Evolutionary conservation across 2,329 filamentous ascomycete species (phyloP), one percentile per base, ranked within the genome.

Genomic region (Berkeleyomyces rouxiae): DNA sequence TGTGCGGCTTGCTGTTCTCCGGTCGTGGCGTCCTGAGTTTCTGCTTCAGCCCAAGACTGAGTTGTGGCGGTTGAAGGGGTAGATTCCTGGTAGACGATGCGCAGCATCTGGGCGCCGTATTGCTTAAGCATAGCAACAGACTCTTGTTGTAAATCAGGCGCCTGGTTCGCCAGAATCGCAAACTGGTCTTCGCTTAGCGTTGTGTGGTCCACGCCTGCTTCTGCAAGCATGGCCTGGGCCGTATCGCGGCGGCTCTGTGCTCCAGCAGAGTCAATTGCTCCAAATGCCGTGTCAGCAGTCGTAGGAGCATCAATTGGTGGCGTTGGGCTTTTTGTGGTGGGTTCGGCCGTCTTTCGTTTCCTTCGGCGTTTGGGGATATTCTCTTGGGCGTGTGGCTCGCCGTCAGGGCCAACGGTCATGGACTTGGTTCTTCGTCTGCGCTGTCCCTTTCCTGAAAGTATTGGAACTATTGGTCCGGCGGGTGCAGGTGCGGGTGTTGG

Each of bases 101-200:
- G 74, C 33, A 84, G 70, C 11, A 77, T 73, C 68, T 82, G 79
- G 5, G 81, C 80, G 23, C 81, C 81, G 62, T 82, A 82, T 67
- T 76, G 77, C 0, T 76, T 74, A 9, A 83, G 73, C 79, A 84
- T 80, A 1, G 73, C 74, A 11, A 84, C 70, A 0, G 81, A 83
- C 61, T 79, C 75, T 61, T 73, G 71, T 66, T 83, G 81, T 4
- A 83, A 70, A 2, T 77, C 74, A 0, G 80, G 79, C 0, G 80
- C 77, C 69, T 84, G 81, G 62, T 84, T 83, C 7, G 80, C 74
- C 66, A 84, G 82, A 13, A 82, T 83, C 66, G 73, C 77, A 65
- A 83, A 81, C 67, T 83, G 81, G 55, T 83, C 80, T 3, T 70
- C 65, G 0, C 78, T 80, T 7, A 83, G 71, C 0, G 79, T 78